Evolutionary conservation across 768 basidiomycete species (phyloP), one percentile per base, ranked within the genome.

Genomic region (Trametes coccinea): DNA sequence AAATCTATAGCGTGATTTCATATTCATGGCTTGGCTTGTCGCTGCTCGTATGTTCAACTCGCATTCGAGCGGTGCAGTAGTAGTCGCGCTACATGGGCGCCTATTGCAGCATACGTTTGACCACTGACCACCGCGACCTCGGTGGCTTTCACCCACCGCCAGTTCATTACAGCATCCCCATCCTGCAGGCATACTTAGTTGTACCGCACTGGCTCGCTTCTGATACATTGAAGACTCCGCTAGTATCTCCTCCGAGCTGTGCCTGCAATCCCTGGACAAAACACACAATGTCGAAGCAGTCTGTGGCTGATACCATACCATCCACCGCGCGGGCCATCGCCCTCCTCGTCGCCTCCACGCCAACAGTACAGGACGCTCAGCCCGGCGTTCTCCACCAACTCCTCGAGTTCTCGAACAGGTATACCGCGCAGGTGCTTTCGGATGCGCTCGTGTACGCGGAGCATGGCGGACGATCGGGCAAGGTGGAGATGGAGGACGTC

Each of bases 361-460:
- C 93, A 13, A 83, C 90, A 9, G 87, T 94, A 0, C 89, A 92
- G 62, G 92, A 94, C 76, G 85, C 88, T 1, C 92, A 94, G 63
- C 92, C 93, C 2, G 89, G 85, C 4, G 92, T 94, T 10, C 79
- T 94, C 9, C 90, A 93, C 67, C 92, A 94, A 69, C 82, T 94
- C 7, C 85, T 94, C 56, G 92, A 94, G 73, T 93, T 94, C 67
- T 84, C 92, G 0, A 87, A 93, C 70, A 77, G 93, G 61, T 94
- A 94, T 72, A 89, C 92, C 2, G 80, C 85, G 7, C 91, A 94
- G 66, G 89, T 92, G 31, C 77, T 94, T 45, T 87, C 89, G 9
- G 93, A 94, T 74, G 92, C 91, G 33, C 85, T 86, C 65, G 89
- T 93, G 17, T 94, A 94, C 71, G 88, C 92, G 14, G 93, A 94